Base-by-base conservation (phyloP, 106 monocot genomes). In the Apostasia shenzhenica region DNA sequence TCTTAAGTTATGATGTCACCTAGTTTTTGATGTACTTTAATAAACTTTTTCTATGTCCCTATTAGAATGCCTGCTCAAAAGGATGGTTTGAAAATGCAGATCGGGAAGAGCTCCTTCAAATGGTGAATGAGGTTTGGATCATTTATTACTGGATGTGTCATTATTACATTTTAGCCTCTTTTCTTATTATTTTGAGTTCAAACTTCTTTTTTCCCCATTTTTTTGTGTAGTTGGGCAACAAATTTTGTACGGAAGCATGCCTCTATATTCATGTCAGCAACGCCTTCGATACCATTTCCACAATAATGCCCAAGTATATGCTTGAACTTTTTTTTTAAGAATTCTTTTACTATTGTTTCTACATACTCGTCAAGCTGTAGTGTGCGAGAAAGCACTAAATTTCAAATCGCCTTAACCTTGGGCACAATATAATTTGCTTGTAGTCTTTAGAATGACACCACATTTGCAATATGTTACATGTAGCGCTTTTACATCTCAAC, bases 251-350 rank as follows among this genome's bases (percentile, higher is more conserved):
- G 14, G 69, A 76, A 37, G 41, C 40, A 3, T 72, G 59, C 69
- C 42, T 45, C 4, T 73, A 46, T 13, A 52, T 14, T 69, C 72
- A 72, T 50, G 59, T 12, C 3, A 48, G 55, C 54, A 65, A 71
- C 68, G 76, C 75, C 69, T 6, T 60, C 26, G 71, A 70, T 48
- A 77, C 53, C 63, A 79, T 89, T 58, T 79, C 54, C 1, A 80
- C 70, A 69, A 72, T 89, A 47, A 82, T 85, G 63, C 66, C 77
- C 26, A 79, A 80, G 89, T 85, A 89, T 48, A 57, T n/a, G 14
- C 10, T 41, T 79, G 26, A 55, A 8, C 6, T 40, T 46, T 72
- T 40, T 2, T 10, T 7, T 55, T 3, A 39, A 8, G 38, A 26
- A 37, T 47, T 4, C 9, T n/a, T 49, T 7, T 3, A 54, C 8